Base-by-base conservation (phyloP, 805 yeast genomes). In the Spathaspora arborariae region DNA sequence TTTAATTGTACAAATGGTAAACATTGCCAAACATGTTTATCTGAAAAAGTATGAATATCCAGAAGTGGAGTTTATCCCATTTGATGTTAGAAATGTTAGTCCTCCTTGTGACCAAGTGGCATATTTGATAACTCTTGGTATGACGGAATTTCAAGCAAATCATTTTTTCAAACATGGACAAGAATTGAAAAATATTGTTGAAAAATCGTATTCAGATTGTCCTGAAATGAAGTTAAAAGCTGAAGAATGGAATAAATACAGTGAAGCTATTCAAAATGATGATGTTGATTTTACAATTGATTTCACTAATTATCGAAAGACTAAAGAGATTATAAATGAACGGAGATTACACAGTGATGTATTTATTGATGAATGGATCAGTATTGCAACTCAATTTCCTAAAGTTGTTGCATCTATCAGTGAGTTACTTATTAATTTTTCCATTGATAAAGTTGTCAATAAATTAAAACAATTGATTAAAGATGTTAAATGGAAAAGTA, bases 1-100 rank as follows among this genome's bases (percentile, higher is more conserved):
- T 1, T 64, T 81, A 3, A 64, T 79, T 40, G 77, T 76, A 21
- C 76, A 75, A 47, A 44, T 80, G 1, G 61, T 80, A 15, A 59
- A 67, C 2, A 65, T 82, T 37, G 58, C 78, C 24, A 72, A 70
- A 41, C 67, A 72, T 41, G 64, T 75, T 1, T 78, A 67, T 51
- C 61, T 62, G 8, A 57, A 63, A 1, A 59, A 61, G n/a, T 64
- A 70, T 5, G 75, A 72, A 37, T 19, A 35, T 51, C 2, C 38
- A 75, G 73, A 21, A 52, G 60, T 34, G 68, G 48, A 71, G 56
- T 57, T 73, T 67, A 36, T 65, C 65, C 65, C 63, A 39, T 47
- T 68, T 55, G 52, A 52, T 38, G 38, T 48, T 49, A 65, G 63
- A 42, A 65, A 70, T 20, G 78, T 75, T 2, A 58, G 69, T 5